These are phyloP conservation scores for Babesia microti DNA, from an alignment of 169 alveolate genomes.

Conservation along the genomic window DNA sequence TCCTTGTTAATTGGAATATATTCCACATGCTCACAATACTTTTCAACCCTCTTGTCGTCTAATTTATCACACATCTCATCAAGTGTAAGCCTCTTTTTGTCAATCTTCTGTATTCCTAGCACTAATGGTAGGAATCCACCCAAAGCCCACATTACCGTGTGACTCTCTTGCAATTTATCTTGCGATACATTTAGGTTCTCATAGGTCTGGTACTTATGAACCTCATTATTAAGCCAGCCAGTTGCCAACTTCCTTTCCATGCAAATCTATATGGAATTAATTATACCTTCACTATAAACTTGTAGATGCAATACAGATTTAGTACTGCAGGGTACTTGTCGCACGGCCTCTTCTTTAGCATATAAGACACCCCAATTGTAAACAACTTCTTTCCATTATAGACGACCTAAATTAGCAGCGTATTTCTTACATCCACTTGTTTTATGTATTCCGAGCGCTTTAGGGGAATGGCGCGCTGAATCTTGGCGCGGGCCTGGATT, in stretches of 20 bases:
- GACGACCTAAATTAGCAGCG: too few species aligned
- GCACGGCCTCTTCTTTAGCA: constrained; percentile 3
- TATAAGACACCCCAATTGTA: constrained; percentile 22
- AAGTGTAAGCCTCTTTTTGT: constrained; percentile 2
- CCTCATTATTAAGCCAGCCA: constrained; percentile 23
- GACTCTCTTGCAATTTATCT: constrained; percentile 6
- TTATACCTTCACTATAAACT: neutral
- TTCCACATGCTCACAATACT: constrained; percentile 3
- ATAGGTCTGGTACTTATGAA: constrained; percentile 12
- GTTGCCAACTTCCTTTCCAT: constrained; percentile 2
- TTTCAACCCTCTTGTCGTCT: constrained; percentile 3
- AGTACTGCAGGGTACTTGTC: neutral
- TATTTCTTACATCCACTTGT: constrained; percentile 16
- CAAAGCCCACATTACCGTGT: constrained; percentile 30
- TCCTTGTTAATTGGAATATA: constrained; percentile 40
- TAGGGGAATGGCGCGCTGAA: constrained; percentile 4
- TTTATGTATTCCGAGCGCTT: constrained; percentile 8
- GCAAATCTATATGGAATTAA: constrained; percentile 5
- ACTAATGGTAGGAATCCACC: constrained; percentile 31
- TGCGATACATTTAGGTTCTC: too few species aligned
- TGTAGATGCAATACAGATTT: neutral
- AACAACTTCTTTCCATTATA: constrained; percentile 14
- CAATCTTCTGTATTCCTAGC: constrained; percentile 8
- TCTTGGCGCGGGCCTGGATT: constrained; percentile 8
- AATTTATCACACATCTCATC: constrained; percentile 5